phyloP scores from a whole-genome alignment of 1,284 basidiomycete genomes.

The Cutaneotrichosporon sp. region DNA sequence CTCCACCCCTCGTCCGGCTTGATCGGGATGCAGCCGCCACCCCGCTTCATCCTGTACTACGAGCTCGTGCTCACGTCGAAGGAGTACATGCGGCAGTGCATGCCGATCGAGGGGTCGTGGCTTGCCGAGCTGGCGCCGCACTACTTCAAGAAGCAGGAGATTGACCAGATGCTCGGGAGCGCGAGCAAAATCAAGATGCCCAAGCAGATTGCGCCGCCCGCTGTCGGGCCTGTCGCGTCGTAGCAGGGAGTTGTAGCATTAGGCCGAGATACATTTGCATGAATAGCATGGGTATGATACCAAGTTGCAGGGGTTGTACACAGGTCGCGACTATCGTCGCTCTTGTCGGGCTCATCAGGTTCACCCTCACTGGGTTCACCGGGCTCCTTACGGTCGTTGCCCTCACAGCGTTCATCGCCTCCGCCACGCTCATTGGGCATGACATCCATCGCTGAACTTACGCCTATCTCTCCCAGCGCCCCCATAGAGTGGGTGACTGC shows the following conservation, averaged over 20 bases:
- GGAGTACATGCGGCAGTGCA: constrained; percentile 75
- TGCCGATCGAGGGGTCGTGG: constrained; percentile 97
- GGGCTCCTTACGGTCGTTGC: too few relatives aligned
- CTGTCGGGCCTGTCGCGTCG: constrained; percentile 37
- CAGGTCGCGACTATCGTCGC: too few relatives aligned
- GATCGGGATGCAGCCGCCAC: constrained; percentile 92
- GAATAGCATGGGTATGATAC: constrained; percentile 5
- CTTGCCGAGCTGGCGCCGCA: constrained; percentile 91
- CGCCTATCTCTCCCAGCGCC: neutral
- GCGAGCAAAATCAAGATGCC: constrained; percentile 82
- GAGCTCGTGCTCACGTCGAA: constrained; percentile 66
- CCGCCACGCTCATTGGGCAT: neutral
- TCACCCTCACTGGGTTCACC: too few relatives aligned
- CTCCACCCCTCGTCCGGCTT: constrained; percentile 94
- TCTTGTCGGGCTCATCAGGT: too few relatives aligned
- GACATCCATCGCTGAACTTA: neutral
- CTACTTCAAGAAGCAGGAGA: constrained; percentile 85
- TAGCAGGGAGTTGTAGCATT: constrained; percentile 5
- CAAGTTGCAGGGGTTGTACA: neutral
- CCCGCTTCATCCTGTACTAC: constrained; percentile 88
- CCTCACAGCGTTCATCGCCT: neutral
- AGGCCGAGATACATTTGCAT: constrained; percentile 4
- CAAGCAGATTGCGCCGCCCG: constrained; percentile 55
- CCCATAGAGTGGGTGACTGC: too few relatives aligned
- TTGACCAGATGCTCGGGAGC: constrained; percentile 76